Evolutionary conservation across 2,329 filamentous ascomycete species (phyloP).

Genomic region (Microdochium paspali): DNA sequence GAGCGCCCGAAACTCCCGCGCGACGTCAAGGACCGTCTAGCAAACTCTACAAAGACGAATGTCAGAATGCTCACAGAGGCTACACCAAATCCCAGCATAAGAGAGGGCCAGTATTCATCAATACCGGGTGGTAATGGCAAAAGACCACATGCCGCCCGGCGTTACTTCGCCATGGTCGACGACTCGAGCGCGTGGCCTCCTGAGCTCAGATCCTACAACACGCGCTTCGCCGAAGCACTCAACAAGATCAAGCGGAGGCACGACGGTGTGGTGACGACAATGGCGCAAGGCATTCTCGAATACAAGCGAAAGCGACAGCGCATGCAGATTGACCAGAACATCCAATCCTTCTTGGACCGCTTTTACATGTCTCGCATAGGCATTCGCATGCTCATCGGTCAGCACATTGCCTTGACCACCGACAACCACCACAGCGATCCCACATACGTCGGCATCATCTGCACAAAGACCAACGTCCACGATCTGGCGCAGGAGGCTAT

Average conservation of each 20-base stretch:
- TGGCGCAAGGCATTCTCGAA: constrained; percentile 94
- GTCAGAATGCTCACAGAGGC: constrained; percentile 69
- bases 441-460: constrained; percentile 96
- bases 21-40: constrained; percentile 71
- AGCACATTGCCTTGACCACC: constrained; percentile 94
- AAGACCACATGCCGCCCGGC: constrained; percentile 46
- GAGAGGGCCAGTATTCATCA: constrained; percentile 69
- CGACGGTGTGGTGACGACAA: constrained; percentile 94
- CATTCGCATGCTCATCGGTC: constrained; percentile 97
- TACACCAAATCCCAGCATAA: constrained; percentile 83
- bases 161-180: constrained; percentile 90
- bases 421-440: constrained; percentile 84
- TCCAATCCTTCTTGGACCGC: constrained; percentile 93
- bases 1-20: constrained; percentile 66
- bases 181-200: constrained; percentile 86
- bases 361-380: constrained; percentile 99
- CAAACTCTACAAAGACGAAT: constrained; percentile 49
- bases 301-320: constrained; percentile 95
- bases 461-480: constrained; percentile 93
- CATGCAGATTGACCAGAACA: constrained; percentile 96
- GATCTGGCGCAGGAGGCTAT: constrained; percentile 96
- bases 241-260: constrained; percentile 93
- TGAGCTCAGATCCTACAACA: constrained; percentile 90
- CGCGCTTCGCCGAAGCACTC: constrained; percentile 76
- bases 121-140: constrained; percentile 35